Evolutionary conservation across 306 rosid species (phyloP).

Genomic region (Dryas alaskensis): DNA sequence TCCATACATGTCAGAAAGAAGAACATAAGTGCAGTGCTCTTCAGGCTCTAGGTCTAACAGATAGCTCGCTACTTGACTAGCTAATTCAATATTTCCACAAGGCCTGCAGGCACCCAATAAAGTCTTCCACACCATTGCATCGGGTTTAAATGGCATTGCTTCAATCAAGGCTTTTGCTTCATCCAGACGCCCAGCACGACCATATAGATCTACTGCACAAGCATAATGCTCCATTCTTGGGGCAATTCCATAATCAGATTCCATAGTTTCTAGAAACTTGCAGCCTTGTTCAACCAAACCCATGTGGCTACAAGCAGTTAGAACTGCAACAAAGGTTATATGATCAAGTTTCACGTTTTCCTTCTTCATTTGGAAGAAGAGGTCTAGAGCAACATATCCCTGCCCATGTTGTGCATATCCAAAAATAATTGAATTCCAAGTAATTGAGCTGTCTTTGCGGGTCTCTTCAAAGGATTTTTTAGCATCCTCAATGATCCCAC

Average conservation of each 20-base stretch:
- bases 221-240: slow-evolving; percentile 79
- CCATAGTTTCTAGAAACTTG: slow-evolving; percentile 49
- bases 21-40: slow-evolving; percentile 75
- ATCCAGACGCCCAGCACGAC: slow-evolving; percentile 61
- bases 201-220: slow-evolving; percentile 72
- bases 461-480: slow-evolving; percentile 61
- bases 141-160: slow-evolving; percentile 68
- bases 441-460: slow-evolving; percentile 47
- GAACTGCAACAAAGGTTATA: slow-evolving; percentile 78
- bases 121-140: slow-evolving; percentile 64
- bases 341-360: slow-evolving; percentile 71
- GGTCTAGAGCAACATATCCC: slow-evolving; percentile 58
- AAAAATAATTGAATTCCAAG: slow-evolving; percentile 83
- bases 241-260: slow-evolving; percentile 51
- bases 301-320: slow-evolving; percentile 81
- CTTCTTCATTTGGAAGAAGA: slow-evolving; percentile 59
- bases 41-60: slow-evolving; percentile 68
- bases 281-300: slow-evolving; percentile 73
- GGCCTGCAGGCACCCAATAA: slow-evolving; percentile 75
- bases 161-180: slow-evolving; percentile 64
- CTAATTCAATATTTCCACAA: slow-evolving; percentile 73
- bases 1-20: slow-evolving; percentile 70
- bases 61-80: slow-evolving; percentile 56
- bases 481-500: slow-evolving; percentile 84
- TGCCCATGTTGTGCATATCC: slow-evolving; percentile 86